phyloP scores from a whole-genome alignment of 2,329 filamentous ascomycete genomes.

The Colletotrichum filicis region DNA sequence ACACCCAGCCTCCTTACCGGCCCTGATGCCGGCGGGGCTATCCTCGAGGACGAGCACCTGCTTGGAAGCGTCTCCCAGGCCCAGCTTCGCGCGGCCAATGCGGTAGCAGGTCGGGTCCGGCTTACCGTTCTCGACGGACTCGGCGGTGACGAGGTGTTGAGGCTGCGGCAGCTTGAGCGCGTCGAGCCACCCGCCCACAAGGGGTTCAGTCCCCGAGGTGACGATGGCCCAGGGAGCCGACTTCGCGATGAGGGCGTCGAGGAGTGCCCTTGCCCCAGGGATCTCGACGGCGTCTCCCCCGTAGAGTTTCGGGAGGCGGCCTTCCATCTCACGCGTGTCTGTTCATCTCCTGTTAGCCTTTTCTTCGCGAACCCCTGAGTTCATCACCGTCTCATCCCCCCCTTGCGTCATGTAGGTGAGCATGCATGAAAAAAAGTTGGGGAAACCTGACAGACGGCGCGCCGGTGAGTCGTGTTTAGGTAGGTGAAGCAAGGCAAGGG shows the following conservation, averaged over 20 bases:
- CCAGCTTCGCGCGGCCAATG: constrained; percentile 72
- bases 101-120: constrained; percentile 81
- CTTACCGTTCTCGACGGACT: constrained; percentile 81
- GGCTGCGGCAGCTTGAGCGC: constrained; percentile 74
- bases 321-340: constrained; percentile 87
- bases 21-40: constrained; percentile 84
- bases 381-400: background rate
- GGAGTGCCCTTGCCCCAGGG: constrained; percentile 79
- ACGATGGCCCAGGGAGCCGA: constrained; percentile 87
- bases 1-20: constrained; percentile 88
- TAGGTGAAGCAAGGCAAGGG: constrained; percentile 29
- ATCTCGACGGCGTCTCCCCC: constrained; percentile 86
- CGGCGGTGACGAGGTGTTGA: constrained; percentile 76
- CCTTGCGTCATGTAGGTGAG: background rate
- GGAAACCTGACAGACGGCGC: background rate
- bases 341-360: constrained; percentile 25
- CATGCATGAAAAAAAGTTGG: background rate
- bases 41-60: constrained; percentile 86
- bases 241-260: constrained; percentile 71
- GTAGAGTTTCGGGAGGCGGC: constrained; percentile 78
- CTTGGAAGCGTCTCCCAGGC: constrained; percentile 57
- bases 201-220: constrained; percentile 74
- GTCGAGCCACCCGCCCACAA: constrained; percentile 79
- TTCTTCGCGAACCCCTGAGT: background rate
- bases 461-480: background rate